phyloP scores from a whole-genome alignment of 1,139 yeast genomes.

The Debaryomycetaceae sp. region DNA sequence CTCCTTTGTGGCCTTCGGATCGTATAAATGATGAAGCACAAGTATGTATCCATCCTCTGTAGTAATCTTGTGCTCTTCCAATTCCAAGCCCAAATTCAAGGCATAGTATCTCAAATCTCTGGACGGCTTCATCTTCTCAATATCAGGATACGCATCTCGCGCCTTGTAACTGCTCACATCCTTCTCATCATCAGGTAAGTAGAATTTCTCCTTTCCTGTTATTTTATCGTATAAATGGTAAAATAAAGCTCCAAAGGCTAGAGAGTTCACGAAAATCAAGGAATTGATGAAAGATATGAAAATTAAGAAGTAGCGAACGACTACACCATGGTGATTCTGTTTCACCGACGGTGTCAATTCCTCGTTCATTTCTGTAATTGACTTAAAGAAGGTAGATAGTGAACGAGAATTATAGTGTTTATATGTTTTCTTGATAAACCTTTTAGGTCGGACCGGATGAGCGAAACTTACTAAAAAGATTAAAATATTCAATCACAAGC shows the following conservation, averaged over 20 bases:
- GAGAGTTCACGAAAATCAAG: conserved; percentile 21
- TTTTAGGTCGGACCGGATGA: not conserved
- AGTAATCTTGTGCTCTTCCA: conserved; percentile 55
- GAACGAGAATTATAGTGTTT: not conserved
- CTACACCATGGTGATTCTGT: conserved; percentile 13
- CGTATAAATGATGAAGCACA: conserved; percentile 59
- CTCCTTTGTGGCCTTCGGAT: conserved; percentile 41
- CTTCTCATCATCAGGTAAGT: conserved; percentile 11
- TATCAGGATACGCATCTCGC: conserved; percentile 28
- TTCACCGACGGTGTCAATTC: conserved; percentile 20
- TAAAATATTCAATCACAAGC: not conserved
- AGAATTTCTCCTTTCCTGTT: conserved; percentile 20
- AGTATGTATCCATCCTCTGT: conserved; percentile 83
- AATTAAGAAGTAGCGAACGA: conserved; percentile 18
- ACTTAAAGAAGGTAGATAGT: too few relatives aligned
- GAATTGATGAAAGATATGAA: conserved; percentile 27
- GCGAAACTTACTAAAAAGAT: not conserved
- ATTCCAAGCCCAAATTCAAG: conserved; percentile 53
- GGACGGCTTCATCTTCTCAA: conserved; percentile 25
- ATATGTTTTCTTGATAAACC: not conserved
- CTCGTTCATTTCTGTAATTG: conserved; percentile 12
- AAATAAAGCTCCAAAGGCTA: conserved; percentile 25
- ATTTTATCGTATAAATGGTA: conserved; percentile 24
- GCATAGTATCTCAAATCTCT: conserved; percentile 60
- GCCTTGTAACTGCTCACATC: conserved; percentile 16